Conservation (phyloP, 305 asterid genomes). For the Ilex paraguariensis region DNA sequence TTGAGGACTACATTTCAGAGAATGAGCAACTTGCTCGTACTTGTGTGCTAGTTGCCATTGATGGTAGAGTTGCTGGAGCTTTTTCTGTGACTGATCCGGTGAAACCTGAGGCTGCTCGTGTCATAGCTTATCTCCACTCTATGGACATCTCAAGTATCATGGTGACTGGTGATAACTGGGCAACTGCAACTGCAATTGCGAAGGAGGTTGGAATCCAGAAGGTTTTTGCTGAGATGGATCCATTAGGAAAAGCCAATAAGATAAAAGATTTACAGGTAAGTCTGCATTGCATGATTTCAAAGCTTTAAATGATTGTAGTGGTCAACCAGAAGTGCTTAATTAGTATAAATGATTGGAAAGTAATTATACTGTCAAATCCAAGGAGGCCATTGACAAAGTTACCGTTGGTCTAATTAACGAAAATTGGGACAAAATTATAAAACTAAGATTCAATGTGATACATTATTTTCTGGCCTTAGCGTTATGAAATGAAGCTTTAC, state of each 20-base stretch:
- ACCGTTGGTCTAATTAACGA: no score
- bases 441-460: no score
- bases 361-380: no score
- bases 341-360: no score
- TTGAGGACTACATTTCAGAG: constrained; percentile 51
- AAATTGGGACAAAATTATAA: no score
- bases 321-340: no score
- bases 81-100: constrained; percentile 91
- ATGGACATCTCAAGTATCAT: constrained; percentile 75
- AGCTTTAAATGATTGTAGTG: no score
- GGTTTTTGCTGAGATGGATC: constrained; percentile 96
- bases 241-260: constrained; percentile 90
- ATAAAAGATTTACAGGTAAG: constrained; percentile 83
- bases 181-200: constrained; percentile 85
- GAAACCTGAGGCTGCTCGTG: constrained; percentile 76
- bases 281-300: background rate
- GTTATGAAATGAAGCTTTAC: no score
- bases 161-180: constrained; percentile 99
- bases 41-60: constrained; percentile 75
- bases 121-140: constrained; percentile 61
- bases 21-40: constrained; percentile 84
- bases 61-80: constrained; percentile 72
- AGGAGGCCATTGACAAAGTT: no score
- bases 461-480: no score
- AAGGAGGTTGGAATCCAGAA: constrained; percentile 71